These are phyloP conservation scores for Coffea humblotiana DNA, from an alignment of 305 asterid genomes.

Conservation along the genomic window DNA sequence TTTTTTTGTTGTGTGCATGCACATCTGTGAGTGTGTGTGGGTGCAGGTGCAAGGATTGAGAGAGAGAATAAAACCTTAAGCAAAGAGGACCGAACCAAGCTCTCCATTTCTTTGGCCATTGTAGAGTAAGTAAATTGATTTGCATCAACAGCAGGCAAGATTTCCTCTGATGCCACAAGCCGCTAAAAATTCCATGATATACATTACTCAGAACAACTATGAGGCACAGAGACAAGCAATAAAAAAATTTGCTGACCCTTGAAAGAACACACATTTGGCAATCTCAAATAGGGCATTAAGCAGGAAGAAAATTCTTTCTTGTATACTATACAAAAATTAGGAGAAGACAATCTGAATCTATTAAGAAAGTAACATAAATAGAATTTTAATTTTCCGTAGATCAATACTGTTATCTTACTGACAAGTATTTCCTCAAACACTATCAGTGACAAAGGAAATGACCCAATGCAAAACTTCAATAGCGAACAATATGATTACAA, in stretches of 20 bases:
- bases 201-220: background rate
- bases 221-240: background rate
- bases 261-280: background rate
- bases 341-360: background rate
- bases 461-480: background rate
- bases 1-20: background rate
- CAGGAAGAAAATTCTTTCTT: background rate
- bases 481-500: background rate
- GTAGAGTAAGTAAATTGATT: slow-evolving; percentile 38
- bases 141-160: slow-evolving; percentile 55
- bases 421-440: background rate
- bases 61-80: slow-evolving; percentile 53
- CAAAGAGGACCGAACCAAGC: slow-evolving; percentile 59
- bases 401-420: background rate
- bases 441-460: background rate
- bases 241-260: background rate
- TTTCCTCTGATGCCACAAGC: slow-evolving; percentile 85
- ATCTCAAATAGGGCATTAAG: background rate
- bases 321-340: background rate
- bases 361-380: background rate
- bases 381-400: background rate
- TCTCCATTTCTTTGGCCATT: slow-evolving; percentile 56
- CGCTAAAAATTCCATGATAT: slow-evolving; percentile 51
- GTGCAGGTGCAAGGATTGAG: background rate
- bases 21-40: background rate